Conservation (phyloP, 257 asterid species). For the Solanum chmielewskii region DNA sequence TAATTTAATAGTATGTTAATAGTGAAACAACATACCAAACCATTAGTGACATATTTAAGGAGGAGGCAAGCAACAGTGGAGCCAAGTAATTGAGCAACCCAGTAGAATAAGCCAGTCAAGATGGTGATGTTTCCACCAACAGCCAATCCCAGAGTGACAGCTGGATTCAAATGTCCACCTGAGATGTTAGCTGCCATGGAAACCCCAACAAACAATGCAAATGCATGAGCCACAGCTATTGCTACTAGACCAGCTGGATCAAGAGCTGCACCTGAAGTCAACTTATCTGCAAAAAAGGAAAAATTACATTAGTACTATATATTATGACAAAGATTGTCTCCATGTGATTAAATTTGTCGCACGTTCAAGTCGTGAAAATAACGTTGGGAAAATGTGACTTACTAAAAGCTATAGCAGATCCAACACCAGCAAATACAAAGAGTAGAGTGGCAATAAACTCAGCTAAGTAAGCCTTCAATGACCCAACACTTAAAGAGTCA, state of each 20-base stretch:
- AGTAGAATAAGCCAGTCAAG: slow-evolving; percentile 54
- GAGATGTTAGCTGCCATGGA: slow-evolving; percentile 67
- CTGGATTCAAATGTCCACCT: slow-evolving; percentile 79
- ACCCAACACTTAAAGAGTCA: slow-evolving; percentile 39
- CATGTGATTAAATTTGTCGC: background rate
- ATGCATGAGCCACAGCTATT: slow-evolving; percentile 67
- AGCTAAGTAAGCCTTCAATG: slow-evolving; percentile 43
- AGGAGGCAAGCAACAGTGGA: slow-evolving; percentile 52
- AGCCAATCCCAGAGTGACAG: slow-evolving; percentile 71
- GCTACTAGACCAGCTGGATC: slow-evolving; percentile 64
- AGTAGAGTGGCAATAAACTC: slow-evolving; percentile 70
- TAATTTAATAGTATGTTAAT: background rate
- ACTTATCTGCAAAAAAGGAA: slow-evolving; percentile 21
- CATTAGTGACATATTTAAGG: slow-evolving; percentile 48
- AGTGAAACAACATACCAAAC: slow-evolving; percentile 27
- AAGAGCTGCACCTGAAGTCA: slow-evolving; percentile 35
- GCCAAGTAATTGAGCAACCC: slow-evolving; percentile 68
- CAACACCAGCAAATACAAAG: slow-evolving; percentile 82
- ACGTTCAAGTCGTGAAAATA: background rate
- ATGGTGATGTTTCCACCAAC: slow-evolving; percentile 70
- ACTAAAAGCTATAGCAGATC: slow-evolving; percentile 68
- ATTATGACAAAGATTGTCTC: background rate
- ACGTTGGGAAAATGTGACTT: slow-evolving; percentile 1
- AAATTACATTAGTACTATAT: background rate
- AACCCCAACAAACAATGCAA: slow-evolving; percentile 65